A percentile compares a stretch with the other conserved stretches of the same genome.
phyloP scores from a whole-genome alignment of 2,329 filamentous ascomycete genomes.

The Aspergillus novofumigatus region DNA sequence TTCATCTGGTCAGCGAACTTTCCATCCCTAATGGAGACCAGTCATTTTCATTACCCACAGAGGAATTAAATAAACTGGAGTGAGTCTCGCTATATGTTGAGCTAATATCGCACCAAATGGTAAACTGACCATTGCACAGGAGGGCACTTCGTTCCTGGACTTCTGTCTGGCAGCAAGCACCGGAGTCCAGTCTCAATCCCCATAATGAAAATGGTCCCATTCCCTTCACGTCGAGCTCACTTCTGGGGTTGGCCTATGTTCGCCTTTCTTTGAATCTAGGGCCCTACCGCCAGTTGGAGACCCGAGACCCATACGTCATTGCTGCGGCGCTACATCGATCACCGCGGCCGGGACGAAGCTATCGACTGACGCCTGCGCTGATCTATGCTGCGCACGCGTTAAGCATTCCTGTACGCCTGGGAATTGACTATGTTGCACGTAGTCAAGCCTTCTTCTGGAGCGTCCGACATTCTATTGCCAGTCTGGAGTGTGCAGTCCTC shows the following conservation, averaged over 20 bases:
- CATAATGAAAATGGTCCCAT: slow-evolving; percentile 32
- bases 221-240: slow-evolving; percentile 31
- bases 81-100: slow-evolving; percentile 10
- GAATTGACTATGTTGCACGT: slow-evolving; percentile 34
- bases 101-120: background rate
- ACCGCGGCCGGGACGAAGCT: slow-evolving; percentile 56
- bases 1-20: slow-evolving; percentile 40
- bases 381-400: slow-evolving; percentile 66
- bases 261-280: slow-evolving; percentile 47
- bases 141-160: slow-evolving; percentile 34
- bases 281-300: slow-evolving; percentile 60
- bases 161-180: slow-evolving; percentile 33
- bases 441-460: slow-evolving; percentile 38
- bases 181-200: slow-evolving; percentile 32
- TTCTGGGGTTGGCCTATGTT: slow-evolving; percentile 31
- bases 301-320: slow-evolving; percentile 59
- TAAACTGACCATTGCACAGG: slow-evolving; percentile 10
- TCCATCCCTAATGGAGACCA: slow-evolving; percentile 29
- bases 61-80: slow-evolving; percentile 34
- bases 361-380: slow-evolving; percentile 59
- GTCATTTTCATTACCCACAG: slow-evolving; percentile 27
- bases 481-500: slow-evolving; percentile 37
- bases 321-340: slow-evolving; percentile 58
- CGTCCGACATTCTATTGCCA: slow-evolving; percentile 33
- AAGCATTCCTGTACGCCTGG: slow-evolving; percentile 48